A percentile compares a stretch with the other conserved stretches of the same genome.
Evolutionary conservation across 441 rosid genomes (phyloP).

Genomic region (Populus hybrid): DNA sequence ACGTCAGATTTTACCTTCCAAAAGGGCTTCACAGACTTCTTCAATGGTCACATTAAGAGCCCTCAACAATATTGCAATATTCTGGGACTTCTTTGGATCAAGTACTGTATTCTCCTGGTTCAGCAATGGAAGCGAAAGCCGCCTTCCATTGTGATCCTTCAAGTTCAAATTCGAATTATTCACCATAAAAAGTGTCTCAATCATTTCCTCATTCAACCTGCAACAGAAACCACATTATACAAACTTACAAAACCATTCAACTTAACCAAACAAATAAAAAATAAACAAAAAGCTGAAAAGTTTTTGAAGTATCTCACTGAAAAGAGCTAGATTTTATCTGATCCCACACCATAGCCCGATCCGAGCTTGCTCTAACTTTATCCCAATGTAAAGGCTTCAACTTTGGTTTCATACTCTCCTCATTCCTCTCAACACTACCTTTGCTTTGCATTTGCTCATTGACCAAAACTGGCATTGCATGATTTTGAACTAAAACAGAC

Average conservation of each 20-base stretch:
- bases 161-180: conserved; percentile 44
- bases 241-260: too few species aligned
- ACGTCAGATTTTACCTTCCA: conserved; percentile 57
- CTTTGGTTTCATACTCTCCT: conserved; percentile 55
- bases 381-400: conserved; percentile 42
- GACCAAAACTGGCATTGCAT: conserved; percentile 8
- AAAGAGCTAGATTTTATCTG: conserved; percentile 81
- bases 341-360: conserved; percentile 91
- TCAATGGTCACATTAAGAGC: conserved; percentile 87
- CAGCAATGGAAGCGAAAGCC: conserved; percentile 22
- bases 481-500: conserved; percentile 28
- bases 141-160: conserved; percentile 32
- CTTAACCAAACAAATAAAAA: neutral
- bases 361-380: conserved; percentile 71
- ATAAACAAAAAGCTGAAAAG: neutral
- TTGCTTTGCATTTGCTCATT: conserved; percentile 24
- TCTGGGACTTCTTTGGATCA: conserved; percentile 93
- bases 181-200: conserved; percentile 70
- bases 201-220: conserved; percentile 93
- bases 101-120: conserved; percentile 65
- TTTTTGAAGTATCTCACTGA: conserved; percentile 50
- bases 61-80: conserved; percentile 78
- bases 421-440: conserved; percentile 34
- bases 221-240: conserved; percentile 1
- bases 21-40: conserved; percentile 93